Base-by-base conservation (phyloP, 768 basidiomycete species). In the Hortiboletus flavorubellus region DNA sequence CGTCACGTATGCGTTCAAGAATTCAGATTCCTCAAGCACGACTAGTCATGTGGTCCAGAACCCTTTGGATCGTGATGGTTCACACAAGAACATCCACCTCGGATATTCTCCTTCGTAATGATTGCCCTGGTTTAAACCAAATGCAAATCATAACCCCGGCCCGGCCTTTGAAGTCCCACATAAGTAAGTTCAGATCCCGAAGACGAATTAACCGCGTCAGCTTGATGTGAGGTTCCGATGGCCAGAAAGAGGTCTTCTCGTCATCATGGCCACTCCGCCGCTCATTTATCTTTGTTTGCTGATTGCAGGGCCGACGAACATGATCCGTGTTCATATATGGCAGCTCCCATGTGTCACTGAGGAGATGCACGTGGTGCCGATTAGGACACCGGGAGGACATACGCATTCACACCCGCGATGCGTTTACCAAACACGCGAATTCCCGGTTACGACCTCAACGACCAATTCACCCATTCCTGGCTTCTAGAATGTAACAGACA, bases 401-500 rank as follows among this genome's bases (percentile, higher is more conserved):
- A 3, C 23, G 5, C 14, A 23, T 51, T 59, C 40, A 40, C 21
- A 54, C 49, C 61, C 42, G 52, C 60, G 51, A 58, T 29, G 15
- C 23, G 34, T 63, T 59, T 43, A 59, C 42, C 45, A 46, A 59
- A 52, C 26, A 15, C 3, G 26, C n/a, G 8, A 14, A 2, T 12
- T 26, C 26, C 5, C 26, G 26, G 10, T 18, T 21, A 21, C 39
- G 37, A 26, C 43, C 38, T 46, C 37, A 45, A 52, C 41, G 37
- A 37, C 33, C 47, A 39, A 33, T 30, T 35, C 43, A 5, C 46
- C 56, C 38, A 41, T 39, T 45, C 26, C 45, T 26, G 34, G 46
- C 26, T 9, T n/a, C n/a, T 50, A 47, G 59, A 62, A 53, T 53
- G 35, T 37, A 49, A 29, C 39, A 8, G 16, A 35, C 62, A 63